Base-by-base conservation (phyloP, 2,329 filamentous ascomycete genomes). In the Fusarium longipes region DNA sequence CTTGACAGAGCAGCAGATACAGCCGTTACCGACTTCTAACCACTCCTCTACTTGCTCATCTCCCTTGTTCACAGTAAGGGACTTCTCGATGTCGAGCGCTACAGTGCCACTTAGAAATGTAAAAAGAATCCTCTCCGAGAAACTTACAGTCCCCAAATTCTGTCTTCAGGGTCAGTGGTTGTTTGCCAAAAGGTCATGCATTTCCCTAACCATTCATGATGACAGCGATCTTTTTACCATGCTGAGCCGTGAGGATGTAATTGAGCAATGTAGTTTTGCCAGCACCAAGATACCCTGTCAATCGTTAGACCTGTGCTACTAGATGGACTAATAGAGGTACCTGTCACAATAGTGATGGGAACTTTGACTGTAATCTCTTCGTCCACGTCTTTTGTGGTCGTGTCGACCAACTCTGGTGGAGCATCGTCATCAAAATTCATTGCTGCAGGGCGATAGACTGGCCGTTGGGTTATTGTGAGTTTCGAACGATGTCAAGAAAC, bases 1-100 rank as follows among this genome's bases (percentile, higher is more conserved):
- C 89, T 97, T 99, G 73, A 98, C 94, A 5, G 93, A 97, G 80
- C 96, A 99, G 81, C 96, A 99, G 70, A 99, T 93, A 77, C 96
- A 99, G 65, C 96, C 96, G 72, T 99, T 99, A 51, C 93, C 93
- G 52, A 99, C 89, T 65, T 97, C 94, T 27, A 99, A 88, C 92
- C 96, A 99, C 82, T 97, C 93, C 75, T 96, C 91, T 8, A 95
- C 92, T 74, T 93, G 87, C 74, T 95, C 88, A 36, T 89, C 91
- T 60, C 90, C 91, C 76, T 94, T 89, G 76, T 91, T 97, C 70
- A 99, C 89, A 1, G 95, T 98, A 65, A 99, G 84, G 40, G 93
- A 94, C 77, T 97, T 97, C 78, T 99, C 96, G 68, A 99, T 97
- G 74, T 98, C 95, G 72, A 93, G 86, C 54, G 95, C 93, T 94